Evolutionary conservation across 305 asterid genomes (phyloP).

Genomic region (Fraxinus angustifolia): DNA sequence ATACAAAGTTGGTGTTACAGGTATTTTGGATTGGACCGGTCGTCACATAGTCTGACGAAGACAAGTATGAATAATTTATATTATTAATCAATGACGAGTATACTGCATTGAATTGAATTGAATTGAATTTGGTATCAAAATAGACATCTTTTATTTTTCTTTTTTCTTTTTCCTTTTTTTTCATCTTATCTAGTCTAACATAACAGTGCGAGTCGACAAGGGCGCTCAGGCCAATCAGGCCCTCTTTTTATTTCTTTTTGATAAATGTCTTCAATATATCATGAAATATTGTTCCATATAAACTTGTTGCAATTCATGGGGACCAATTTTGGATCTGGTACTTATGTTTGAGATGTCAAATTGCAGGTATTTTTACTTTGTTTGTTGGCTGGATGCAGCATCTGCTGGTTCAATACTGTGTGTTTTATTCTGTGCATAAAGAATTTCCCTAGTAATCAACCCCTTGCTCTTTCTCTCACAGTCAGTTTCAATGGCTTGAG

Average conservation of each 20-base stretch:
- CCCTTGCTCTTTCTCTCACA: conserved; percentile 77
- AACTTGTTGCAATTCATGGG: background rate
- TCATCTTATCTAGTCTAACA: background rate
- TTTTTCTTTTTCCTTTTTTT: too few relatives aligned
- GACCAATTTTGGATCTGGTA: background rate
- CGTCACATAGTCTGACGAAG: background rate
- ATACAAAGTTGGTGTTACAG: too few relatives aligned
- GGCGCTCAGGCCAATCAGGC: background rate
- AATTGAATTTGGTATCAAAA: background rate
- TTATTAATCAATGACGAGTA: background rate
- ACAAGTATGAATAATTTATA: background rate
- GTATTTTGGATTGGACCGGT: background rate
- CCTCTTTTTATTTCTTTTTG: background rate
- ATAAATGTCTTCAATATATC: background rate
- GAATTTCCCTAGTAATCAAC: conserved; percentile 62
- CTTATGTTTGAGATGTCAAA: background rate
- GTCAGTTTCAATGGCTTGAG: conserved; percentile 85
- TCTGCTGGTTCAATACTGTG: conserved; percentile 92
- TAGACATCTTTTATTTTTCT: background rate
- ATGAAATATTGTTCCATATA: background rate
- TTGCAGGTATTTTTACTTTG: conserved; percentile 70
- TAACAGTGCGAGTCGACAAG: background rate
- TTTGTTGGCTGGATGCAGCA: conserved; percentile 80
- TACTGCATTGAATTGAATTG: background rate
- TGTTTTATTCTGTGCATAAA: conserved; percentile 82